Evolutionary conservation across 306 rosid species (phyloP).

Genomic region (Sophora flavescens): DNA sequence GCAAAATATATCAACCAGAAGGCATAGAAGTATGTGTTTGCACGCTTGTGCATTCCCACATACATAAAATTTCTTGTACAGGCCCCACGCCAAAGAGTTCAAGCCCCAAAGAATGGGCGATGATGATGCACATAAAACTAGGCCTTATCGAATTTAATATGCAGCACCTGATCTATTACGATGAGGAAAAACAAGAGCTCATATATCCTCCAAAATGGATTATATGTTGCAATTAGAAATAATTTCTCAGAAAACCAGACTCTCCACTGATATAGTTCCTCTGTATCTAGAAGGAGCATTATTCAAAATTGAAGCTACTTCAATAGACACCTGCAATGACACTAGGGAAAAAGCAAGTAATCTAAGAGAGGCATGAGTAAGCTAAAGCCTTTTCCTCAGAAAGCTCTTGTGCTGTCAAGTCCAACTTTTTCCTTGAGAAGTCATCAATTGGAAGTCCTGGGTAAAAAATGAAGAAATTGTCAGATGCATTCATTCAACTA

Average conservation of each 20-base stretch:
- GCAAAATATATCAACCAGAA: constrained; percentile 32
- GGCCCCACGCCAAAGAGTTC: constrained; percentile 25
- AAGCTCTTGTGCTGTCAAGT: constrained; percentile 82
- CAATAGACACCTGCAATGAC: background rate
- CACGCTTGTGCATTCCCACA: constrained; percentile 49
- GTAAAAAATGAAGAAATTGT: constrained; percentile 12
- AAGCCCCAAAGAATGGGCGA: constrained; percentile 12
- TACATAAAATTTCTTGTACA: constrained; percentile 28
- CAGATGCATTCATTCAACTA: constrained; percentile 43
- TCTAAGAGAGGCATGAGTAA: constrained; percentile 85
- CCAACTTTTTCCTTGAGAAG: constrained; percentile 91
- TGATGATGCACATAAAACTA: background rate
- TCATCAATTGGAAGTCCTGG: constrained; percentile 87
- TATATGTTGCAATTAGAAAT: constrained; percentile 43
- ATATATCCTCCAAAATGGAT: constrained; percentile 39
- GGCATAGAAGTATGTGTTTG: constrained; percentile 21
- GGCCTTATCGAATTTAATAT: constrained; percentile 9
- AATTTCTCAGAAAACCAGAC: constrained; percentile 46
- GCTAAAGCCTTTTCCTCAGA: constrained; percentile 92
- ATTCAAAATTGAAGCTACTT: constrained; percentile 67
- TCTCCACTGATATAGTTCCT: constrained; percentile 54
- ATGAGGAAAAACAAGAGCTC: constrained; percentile 30
- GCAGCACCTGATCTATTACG: constrained; percentile 2
- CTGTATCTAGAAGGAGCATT: constrained; percentile 62
- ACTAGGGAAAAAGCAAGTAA: background rate